A percentile compares a stretch with the other conserved stretches of the same genome.
Evolutionary conservation across 2,329 filamentous ascomycete genomes (phyloP).

Genomic region (Pyrenophora tritici-repentis): DNA sequence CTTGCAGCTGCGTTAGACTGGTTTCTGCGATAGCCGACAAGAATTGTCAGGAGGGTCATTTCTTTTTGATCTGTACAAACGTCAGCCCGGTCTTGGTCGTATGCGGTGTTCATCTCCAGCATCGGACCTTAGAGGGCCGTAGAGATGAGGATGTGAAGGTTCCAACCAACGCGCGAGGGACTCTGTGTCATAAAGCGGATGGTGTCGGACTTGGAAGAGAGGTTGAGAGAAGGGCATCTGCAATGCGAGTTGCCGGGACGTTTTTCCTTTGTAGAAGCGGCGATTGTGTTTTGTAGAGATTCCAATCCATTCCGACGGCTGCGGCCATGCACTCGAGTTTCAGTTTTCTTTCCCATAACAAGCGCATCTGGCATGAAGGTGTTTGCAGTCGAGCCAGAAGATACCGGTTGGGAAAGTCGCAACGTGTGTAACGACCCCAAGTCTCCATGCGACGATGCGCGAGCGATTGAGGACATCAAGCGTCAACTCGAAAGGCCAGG

Average conservation of each 20-base stretch:
- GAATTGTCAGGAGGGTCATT: neutral
- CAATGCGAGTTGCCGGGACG: neutral
- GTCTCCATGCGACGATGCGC: constrained; percentile 29
- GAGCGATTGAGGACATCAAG: constrained; percentile 25
- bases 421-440: constrained; percentile 37
- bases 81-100: too few species aligned
- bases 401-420: constrained; percentile 24
- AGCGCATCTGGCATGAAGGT: constrained; percentile 30
- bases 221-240: neutral
- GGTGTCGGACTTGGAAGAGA: too few species aligned
- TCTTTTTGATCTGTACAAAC: too few species aligned
- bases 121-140: too few species aligned
- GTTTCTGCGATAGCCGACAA: neutral
- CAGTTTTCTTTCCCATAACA: constrained; percentile 28
- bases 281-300: constrained; percentile 10
- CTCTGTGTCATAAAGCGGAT: neutral
- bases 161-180: neutral
- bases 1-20: neutral
- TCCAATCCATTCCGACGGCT: constrained; percentile 25
- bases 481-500: constrained; percentile 22
- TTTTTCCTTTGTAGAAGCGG: neutral
- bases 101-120: too few species aligned
- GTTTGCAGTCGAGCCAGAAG: constrained; percentile 25
- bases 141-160: too few species aligned
- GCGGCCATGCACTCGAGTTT: constrained; percentile 34